Percentiles rank a stretch among this genome's conserved stretches.
These are phyloP conservation scores for Sporothrix variecibatus DNA, from an alignment of 2,329 filamentous ascomycete genomes.

Conservation along the genomic window DNA sequence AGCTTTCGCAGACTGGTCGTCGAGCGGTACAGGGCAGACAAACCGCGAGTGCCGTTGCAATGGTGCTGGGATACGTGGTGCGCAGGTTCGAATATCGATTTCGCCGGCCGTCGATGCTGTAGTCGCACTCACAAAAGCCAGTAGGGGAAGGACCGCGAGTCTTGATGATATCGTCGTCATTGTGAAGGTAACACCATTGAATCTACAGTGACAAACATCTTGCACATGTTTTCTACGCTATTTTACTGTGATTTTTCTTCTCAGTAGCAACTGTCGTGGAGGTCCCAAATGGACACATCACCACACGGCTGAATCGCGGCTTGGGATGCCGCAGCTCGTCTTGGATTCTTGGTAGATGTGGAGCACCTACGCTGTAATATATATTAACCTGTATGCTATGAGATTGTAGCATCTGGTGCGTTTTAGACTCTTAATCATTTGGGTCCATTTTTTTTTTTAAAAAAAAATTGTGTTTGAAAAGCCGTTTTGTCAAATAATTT, in stretches of 20 bases:
- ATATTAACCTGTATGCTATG: conserved; percentile 11
- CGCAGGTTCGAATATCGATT: not conserved
- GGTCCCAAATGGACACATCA: not conserved
- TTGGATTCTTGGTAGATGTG: not conserved
- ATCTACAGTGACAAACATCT: not conserved
- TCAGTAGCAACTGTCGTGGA: not conserved
- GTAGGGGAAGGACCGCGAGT: not conserved
- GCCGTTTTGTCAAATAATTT: too few species aligned
- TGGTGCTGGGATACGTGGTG: conserved; percentile 20
- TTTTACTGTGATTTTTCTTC: not conserved
- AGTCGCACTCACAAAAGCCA: not conserved
- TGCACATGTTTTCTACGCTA: not conserved
- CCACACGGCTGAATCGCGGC: conserved; percentile 10
- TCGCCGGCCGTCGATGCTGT: not conserved
- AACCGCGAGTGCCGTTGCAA: conserved; percentile 21
- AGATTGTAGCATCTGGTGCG: too few species aligned
- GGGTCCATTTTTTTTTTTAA: not conserved
- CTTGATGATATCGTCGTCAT: not conserved
- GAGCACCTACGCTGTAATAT: not conserved
- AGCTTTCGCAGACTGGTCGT: conserved; percentile 46
- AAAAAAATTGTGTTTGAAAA: not conserved
- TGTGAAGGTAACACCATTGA: not conserved
- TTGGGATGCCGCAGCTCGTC: not conserved
- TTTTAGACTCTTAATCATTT: not conserved
- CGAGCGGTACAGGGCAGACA: conserved; percentile 51